Conservation (phyloP, 2,329 filamentous ascomycete genomes). For the Berkeleyomyces rouxiae region DNA sequence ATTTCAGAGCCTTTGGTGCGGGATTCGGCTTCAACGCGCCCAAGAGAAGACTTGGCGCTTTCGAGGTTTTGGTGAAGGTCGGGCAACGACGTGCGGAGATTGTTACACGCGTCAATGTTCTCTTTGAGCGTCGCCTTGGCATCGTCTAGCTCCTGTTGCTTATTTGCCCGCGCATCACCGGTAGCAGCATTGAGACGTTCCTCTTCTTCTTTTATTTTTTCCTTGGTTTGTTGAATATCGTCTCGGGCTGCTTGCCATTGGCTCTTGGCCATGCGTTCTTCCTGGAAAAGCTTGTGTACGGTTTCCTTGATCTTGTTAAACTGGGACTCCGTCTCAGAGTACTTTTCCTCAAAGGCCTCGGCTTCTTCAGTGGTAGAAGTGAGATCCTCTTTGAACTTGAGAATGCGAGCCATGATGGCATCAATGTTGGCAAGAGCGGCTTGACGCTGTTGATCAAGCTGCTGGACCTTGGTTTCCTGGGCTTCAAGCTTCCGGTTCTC, state of each 20-base stretch:
- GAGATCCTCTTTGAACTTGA: slow-evolving; percentile 19
- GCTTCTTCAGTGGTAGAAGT: slow-evolving; percentile 16
- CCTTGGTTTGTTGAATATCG: slow-evolving; percentile 29
- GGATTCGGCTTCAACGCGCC: slow-evolving; percentile 16
- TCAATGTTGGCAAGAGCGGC: not conserved
- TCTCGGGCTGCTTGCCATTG: slow-evolving; percentile 37
- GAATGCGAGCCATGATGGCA: not conserved
- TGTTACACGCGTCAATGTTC: not conserved
- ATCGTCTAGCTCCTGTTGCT: slow-evolving; percentile 34
- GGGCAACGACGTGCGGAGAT: not conserved
- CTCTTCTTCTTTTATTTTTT: slow-evolving; percentile 38
- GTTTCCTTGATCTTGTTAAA: slow-evolving; percentile 22
- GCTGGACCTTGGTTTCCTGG: not conserved
- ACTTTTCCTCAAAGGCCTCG: slow-evolving; percentile 27
- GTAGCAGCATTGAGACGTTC: slow-evolving; percentile 48
- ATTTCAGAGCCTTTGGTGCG: slow-evolving; percentile 16
- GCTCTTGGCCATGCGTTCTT: slow-evolving; percentile 39
- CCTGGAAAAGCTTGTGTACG: slow-evolving; percentile 36
- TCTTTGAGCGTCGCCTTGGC: slow-evolving; percentile 1
- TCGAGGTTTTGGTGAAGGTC: slow-evolving; percentile 5
- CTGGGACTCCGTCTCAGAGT: slow-evolving; percentile 16
- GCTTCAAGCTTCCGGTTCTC: not conserved
- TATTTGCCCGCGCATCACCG: slow-evolving; percentile 50
- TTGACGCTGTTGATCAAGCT: not conserved
- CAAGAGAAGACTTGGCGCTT: slow-evolving; percentile 16